Conservation (phyloP, 257 asterid genomes). For the Eustoma russellianum region DNA sequence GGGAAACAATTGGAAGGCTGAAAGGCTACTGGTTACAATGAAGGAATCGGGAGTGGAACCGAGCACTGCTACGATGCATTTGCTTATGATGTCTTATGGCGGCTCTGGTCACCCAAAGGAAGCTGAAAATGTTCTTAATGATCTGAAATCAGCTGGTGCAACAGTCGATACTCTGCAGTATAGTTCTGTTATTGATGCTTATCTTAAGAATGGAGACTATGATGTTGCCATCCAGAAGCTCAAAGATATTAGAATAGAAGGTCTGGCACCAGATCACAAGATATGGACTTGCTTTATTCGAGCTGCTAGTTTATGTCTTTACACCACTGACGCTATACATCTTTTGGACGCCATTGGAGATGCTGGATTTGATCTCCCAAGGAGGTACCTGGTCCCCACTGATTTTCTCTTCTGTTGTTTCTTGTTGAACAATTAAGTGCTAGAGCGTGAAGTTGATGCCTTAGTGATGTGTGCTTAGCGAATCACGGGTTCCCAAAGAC, state of each 20-base stretch:
- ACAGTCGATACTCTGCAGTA: conserved; percentile 60
- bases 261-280: conserved; percentile 74
- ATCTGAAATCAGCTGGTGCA: conserved; percentile 45
- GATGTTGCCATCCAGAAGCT: conserved; percentile 63
- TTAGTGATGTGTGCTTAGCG: no score
- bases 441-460: no score
- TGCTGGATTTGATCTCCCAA: conserved; percentile 75
- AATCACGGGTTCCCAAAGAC: no score
- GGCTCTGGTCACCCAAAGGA: conserved; percentile 88
- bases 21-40: conserved; percentile 59
- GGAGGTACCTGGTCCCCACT: conserved; percentile 34
- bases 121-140: conserved; percentile 83
- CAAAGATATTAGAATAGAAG: conserved; percentile 56
- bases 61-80: conserved; percentile 78
- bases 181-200: conserved; percentile 83
- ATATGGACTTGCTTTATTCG: conserved; percentile 86
- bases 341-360: conserved; percentile 63
- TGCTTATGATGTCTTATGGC: conserved; percentile 90
- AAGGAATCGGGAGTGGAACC: conserved; percentile 88
- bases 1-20: conserved; percentile 68
- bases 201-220: conserved; percentile 73
- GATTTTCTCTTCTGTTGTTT: conserved; percentile 12
- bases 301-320: conserved; percentile 70
- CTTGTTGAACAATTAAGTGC: background rate
- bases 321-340: conserved; percentile 36